Base-by-base conservation (phyloP, 768 basidiomycete genomes). In the Psilocybe subaeruginosa region DNA sequence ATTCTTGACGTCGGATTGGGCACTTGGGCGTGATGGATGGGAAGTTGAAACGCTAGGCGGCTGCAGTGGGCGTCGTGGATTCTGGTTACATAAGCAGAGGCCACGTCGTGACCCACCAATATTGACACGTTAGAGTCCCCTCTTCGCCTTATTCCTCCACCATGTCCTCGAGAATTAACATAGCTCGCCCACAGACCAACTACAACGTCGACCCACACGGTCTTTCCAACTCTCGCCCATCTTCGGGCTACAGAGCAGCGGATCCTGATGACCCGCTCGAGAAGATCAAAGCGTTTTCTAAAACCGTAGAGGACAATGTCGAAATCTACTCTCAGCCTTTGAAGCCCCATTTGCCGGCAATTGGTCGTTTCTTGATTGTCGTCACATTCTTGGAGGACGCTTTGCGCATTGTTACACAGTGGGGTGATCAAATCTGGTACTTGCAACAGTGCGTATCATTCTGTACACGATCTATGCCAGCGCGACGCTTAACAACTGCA, bases 361-460 rank as follows among this genome's bases (percentile, higher is more conserved):
- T 98, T 74, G 97, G 95, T 60, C 87, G 97, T 68, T 99, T 98
- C 78, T 76, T 99, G 61, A 99, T 99, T 75, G 94, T 99, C 55
- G 95, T 97, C 45, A 99, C 97, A 8, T 99, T 99, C 79, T 80
- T 96, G 75, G 97, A 99, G 82, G 97, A 99, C 72, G 93, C 97
- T 8, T 76, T 97, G 70, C 82, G 97, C 65, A 99, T 99, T 71
- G 56, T 93, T 61, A 93, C 95, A 2, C 97, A 99, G 74, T 99
- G 95, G 95, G 74, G 86, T 51, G 97, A 99, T 79, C 97, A 99
- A 77, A 85, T 97, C 57, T 99, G 97, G 94, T 99, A 98, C 76
- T 81, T 99, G 69, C 93, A 98, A 75, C 89, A 88, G 97, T 97
- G 64, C 70, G 93, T 68, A 54, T 47, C 4, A 56, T 63, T 47